Percentiles rank a stretch among this genome's conserved stretches.
Evolutionary conservation across 148 eudicot species (phyloP).

Genomic region (Simmondsia chinensis): DNA sequence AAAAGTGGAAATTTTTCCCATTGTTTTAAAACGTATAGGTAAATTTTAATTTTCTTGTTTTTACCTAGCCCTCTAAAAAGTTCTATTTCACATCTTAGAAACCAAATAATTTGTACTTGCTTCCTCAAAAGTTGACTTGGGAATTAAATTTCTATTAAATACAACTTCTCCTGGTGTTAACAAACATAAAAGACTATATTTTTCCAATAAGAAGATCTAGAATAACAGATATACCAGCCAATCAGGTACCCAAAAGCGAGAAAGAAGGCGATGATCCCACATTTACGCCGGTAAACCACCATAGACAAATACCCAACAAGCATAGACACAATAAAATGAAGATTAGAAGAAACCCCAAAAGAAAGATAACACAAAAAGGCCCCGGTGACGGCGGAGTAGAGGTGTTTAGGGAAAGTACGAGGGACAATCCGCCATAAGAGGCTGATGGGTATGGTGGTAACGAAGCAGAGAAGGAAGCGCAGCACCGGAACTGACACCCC

Average conservation of each 20-base stretch:
- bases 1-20: constrained; percentile 52
- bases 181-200: too few relatives aligned
- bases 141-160: too few relatives aligned
- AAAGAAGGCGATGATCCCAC: constrained; percentile 74
- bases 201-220: too few relatives aligned
- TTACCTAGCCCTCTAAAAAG: too few relatives aligned
- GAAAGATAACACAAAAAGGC: constrained; percentile 62
- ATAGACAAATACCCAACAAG: constrained; percentile 58
- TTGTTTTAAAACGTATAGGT: too few relatives aligned
- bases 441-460: constrained; percentile 76
- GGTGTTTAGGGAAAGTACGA: constrained; percentile 53
- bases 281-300: constrained; percentile 47
- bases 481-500: constrained; percentile 78
- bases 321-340: constrained; percentile 81
- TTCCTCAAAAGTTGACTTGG: too few relatives aligned
- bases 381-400: constrained; percentile 63
- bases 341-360: constrained; percentile 77
- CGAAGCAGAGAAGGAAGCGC: constrained; percentile 63
- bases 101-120: too few relatives aligned
- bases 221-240: constrained; percentile 33
- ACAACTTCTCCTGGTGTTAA: too few relatives aligned
- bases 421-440: constrained; percentile 63
- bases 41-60: too few relatives aligned
- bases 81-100: too few relatives aligned
- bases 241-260: constrained; percentile 73